phyloP scores from a whole-genome alignment of 2,329 filamentous ascomycete genomes.

The Penicillium sp. region DNA sequence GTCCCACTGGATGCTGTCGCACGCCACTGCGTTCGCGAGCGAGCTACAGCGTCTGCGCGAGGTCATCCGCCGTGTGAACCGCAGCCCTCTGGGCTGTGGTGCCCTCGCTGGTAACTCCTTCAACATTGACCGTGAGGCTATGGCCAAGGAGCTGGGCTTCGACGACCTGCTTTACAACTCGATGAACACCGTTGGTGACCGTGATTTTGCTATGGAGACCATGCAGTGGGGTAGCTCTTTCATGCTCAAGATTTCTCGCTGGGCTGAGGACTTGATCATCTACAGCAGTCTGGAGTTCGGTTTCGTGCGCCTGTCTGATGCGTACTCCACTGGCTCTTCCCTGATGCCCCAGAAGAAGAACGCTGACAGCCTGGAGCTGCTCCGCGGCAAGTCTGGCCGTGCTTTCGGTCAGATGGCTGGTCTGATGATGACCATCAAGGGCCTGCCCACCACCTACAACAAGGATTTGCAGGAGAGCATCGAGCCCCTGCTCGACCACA shows the following conservation, averaged over 20 bases:
- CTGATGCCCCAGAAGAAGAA: slow-evolving; percentile 89
- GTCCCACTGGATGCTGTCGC: slow-evolving; percentile 78
- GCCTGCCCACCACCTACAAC: slow-evolving; percentile 80
- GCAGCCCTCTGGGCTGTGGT: slow-evolving; percentile 68
- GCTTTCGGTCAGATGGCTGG: slow-evolving; percentile 81
- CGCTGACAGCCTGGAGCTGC: slow-evolving; percentile 68
- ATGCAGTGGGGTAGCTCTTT: slow-evolving; percentile 78
- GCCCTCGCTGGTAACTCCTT: slow-evolving; percentile 82
- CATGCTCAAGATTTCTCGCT: slow-evolving; percentile 77
- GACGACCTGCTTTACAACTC: slow-evolving; percentile 73
- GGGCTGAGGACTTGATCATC: slow-evolving; percentile 84
- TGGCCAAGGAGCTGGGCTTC: slow-evolving; percentile 80
- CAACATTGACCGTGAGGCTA: slow-evolving; percentile 73
- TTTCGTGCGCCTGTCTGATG: slow-evolving; percentile 74
- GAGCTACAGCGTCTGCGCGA: slow-evolving; percentile 78
- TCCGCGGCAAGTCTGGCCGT: slow-evolving; percentile 74
- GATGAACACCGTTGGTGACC: slow-evolving; percentile 72
- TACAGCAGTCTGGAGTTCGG: slow-evolving; percentile 76
- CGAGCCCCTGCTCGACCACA: slow-evolving; percentile 80
- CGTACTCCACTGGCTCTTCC: slow-evolving; percentile 74
- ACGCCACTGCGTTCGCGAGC: slow-evolving; percentile 67
- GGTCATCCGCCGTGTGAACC: slow-evolving; percentile 72
- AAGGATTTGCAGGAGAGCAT: slow-evolving; percentile 89
- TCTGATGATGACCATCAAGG: slow-evolving; percentile 73
- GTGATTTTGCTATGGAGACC: slow-evolving; percentile 80